These are phyloP conservation scores for Nemania abortiva DNA, from an alignment of 2,329 filamentous ascomycete species.

Conservation along the genomic window DNA sequence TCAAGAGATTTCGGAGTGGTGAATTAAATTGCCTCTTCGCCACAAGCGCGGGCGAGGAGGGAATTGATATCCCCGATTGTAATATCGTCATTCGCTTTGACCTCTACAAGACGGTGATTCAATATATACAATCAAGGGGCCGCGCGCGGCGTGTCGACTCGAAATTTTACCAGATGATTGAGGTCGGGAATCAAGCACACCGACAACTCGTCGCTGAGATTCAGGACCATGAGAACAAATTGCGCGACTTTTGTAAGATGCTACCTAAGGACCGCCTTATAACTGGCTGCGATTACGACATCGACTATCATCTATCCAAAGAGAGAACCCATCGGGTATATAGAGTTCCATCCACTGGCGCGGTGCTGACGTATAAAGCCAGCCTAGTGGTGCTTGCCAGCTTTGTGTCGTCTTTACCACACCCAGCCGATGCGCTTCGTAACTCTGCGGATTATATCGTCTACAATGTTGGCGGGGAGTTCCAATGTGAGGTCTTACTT, in stretches of 20 bases:
- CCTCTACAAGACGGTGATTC: slow-evolving; percentile 88
- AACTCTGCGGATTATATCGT: slow-evolving; percentile 72
- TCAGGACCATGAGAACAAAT: slow-evolving; percentile 68
- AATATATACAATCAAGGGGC: slow-evolving; percentile 93
- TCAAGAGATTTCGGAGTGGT: slow-evolving; percentile 73
- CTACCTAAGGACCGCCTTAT: slow-evolving; percentile 82
- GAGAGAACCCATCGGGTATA: slow-evolving; percentile 65
- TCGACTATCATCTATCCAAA: slow-evolving; percentile 67
- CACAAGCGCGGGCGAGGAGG: slow-evolving; percentile 76
- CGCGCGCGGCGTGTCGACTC: slow-evolving; percentile 83
- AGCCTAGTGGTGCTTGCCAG: slow-evolving; percentile 78
- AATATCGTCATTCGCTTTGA: slow-evolving; percentile 82
- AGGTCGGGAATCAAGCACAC: slow-evolving; percentile 75
- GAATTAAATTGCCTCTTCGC: slow-evolving; percentile 73
- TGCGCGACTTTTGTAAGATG: slow-evolving; percentile 80
- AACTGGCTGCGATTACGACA: slow-evolving; percentile 67
- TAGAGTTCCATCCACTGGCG: slow-evolving; percentile 74
- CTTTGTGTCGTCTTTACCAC: slow-evolving; percentile 77
- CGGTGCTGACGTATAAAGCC: slow-evolving; percentile 81
- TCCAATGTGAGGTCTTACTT: slow-evolving; percentile 81
- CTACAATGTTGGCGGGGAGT: slow-evolving; percentile 67
- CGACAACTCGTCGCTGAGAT: slow-evolving; percentile 68
- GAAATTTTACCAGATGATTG: slow-evolving; percentile 86
- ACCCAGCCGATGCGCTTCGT: slow-evolving; percentile 52
- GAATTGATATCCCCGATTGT: slow-evolving; percentile 75